Evolutionary conservation across 2,329 filamentous ascomycete genomes (phyloP), one percentile per base, ranked within the genome.

Genomic region (Fusarium irregulare): DNA sequence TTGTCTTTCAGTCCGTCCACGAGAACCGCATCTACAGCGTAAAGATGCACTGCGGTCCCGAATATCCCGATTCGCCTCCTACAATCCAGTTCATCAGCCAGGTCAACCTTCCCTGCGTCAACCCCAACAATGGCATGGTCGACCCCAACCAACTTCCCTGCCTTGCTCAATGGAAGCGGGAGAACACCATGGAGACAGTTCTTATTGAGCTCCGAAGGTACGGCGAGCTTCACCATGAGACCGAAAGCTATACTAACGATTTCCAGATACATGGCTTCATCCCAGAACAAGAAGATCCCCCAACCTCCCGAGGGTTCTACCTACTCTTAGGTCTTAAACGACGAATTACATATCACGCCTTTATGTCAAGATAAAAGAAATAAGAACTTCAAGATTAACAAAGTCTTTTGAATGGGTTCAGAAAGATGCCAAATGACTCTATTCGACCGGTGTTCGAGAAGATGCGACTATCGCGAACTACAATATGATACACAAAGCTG

Each of bases 1-100:
- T 57, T 41, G 16, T 42, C 40, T 41, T 14, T 42, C 77, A 96
- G 93, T 97, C 94, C 82, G 94, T 91, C 68, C 95, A 98, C 80
- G 96, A 99, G 86, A 99, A 99, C 83, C 92, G 96, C 77, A 99
- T 99, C 84, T 99, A 99, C 87, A 97, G 93, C 74, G 88, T 99
- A 76, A 97, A 95, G 82, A 97, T 99, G 84, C 92, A 97, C 84
- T 99, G 96, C 84, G 94, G 94, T 68, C 86, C 90, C 50, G 85
- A 92, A 61, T 99, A 99, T 80, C 96, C 96, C 55, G 94, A 97
- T 79, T 85, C 88, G 68, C 96, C 96, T 47, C 96, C 96, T 1
- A 90, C 91, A 54, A 93, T 99, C 76, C 91, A 95, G 77, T 99
- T 99, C 82, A 90, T 96, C 76, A 97, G 92, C 76, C 92, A 93